These are phyloP conservation scores for Trametes sanguinea DNA, from an alignment of 768 basidiomycete genomes.

Conservation along the genomic window DNA sequence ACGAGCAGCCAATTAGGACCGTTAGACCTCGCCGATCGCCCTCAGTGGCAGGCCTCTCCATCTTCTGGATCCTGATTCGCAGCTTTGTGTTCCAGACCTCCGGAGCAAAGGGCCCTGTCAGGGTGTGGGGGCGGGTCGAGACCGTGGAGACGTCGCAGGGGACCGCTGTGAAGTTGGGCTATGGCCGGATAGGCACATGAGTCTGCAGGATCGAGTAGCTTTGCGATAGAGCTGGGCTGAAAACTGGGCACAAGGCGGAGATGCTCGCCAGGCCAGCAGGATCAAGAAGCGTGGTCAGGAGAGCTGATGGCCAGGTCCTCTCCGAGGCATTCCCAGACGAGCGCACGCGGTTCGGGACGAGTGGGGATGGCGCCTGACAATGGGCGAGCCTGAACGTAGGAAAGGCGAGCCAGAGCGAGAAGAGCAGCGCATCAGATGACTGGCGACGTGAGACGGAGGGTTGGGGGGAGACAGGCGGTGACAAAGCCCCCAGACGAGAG, in stretches of 20 bases:
- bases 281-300: conserved; percentile 9
- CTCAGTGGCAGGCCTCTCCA: not conserved
- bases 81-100: too few species aligned
- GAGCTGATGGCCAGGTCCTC: conserved; percentile 5
- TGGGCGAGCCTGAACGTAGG: conserved; percentile 16
- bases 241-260: not conserved
- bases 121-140: not conserved
- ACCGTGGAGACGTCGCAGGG: not conserved
- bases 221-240: not conserved
- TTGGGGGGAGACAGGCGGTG: conserved; percentile 4
- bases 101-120: too few species aligned
- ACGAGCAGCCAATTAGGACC: conserved; percentile 4
- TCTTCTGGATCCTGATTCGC: not conserved
- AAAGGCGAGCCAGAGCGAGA: conserved; percentile 9
- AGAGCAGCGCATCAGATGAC: conserved; percentile 23
- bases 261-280: not conserved
- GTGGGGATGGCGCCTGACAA: conserved; percentile 6
- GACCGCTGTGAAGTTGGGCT: not conserved
- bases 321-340: conserved; percentile 10
- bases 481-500: conserved; percentile 12
- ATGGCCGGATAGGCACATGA: conserved; percentile 3
- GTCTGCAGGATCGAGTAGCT: not conserved
- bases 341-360: conserved; percentile 6
- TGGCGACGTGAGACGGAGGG: conserved; percentile 18
- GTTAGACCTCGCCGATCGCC: conserved; percentile 10